Percentiles rank a stretch among this genome's conserved stretches.
phyloP scores from a whole-genome alignment of 176 grass and related monocot species.

The Oryza glumipatula region DNA sequence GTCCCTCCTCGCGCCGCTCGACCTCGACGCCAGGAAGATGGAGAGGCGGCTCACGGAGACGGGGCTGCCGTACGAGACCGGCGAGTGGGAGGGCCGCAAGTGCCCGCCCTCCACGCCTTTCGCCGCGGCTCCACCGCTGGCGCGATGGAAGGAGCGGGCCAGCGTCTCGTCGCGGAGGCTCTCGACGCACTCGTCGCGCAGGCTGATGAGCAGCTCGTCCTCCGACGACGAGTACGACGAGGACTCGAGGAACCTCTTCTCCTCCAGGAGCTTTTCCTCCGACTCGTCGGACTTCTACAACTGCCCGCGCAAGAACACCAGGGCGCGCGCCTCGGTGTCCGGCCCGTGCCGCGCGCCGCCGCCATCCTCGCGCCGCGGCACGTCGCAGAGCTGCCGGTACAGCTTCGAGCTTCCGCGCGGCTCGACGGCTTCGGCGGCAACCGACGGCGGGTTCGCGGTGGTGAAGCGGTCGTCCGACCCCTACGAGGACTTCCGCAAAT shows the following conservation, averaged over 20 bases:
- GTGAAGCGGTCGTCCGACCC: conserved; percentile 74
- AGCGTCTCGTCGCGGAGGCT: conserved; percentile 17
- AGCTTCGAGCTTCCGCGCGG: conserved; percentile 50
- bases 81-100: conserved; percentile 60
- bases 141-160: conserved; percentile 34
- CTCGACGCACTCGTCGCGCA: conserved; percentile 41
- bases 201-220: conserved; percentile 53
- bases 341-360: conserved; percentile 43
- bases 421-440: conserved; percentile 20
- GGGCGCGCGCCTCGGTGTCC: conserved; percentile 50
- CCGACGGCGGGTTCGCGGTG: conserved; percentile 67
- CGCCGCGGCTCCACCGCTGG: conserved; percentile 1
- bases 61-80: conserved; percentile 29
- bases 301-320: conserved; percentile 29
- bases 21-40: conserved; percentile 38
- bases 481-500: conserved; percentile 84
- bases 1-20: conserved; percentile 35
- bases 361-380: background rate
- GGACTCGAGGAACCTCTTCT: conserved; percentile 69
- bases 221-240: conserved; percentile 55
- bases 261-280: conserved; percentile 75
- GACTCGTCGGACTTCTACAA: conserved; percentile 83
- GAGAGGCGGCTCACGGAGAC: conserved; percentile 33
- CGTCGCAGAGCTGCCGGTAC: conserved; percentile 54
- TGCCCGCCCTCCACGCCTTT: conserved; percentile 75